Base-by-base conservation (phyloP, 768 basidiomycete genomes). In the Fibroporia radiculosa region DNA sequence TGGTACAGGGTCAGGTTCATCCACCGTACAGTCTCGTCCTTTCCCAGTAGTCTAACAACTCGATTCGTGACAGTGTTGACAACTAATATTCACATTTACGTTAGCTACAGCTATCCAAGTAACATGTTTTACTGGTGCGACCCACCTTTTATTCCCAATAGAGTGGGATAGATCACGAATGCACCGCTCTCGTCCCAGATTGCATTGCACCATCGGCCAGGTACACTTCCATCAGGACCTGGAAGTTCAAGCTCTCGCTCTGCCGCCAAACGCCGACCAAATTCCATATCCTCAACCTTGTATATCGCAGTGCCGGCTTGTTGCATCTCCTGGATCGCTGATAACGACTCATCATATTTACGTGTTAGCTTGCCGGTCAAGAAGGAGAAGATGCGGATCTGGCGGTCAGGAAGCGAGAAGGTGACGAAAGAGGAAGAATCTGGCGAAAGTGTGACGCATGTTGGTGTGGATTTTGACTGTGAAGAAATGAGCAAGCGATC, bases 121-220 rank as follows among this genome's bases (percentile, higher is more conserved):
- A 31, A 31, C 29, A 31, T 10, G 10, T n/a, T n/a, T 31, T 31
- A 10, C 29, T 10, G 10, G 29, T n/a, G 10, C 29, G 29, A 51
- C 70, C 20, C 44, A 95, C 95, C 88, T 74, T 99, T 99, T 54
- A 99, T 84, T 1, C 96, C 96, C 34, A 97, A 70, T 50, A 99
- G 66, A 0, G 93, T 91, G 14, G 95, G 90, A 58, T 98, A 99
- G 25, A 99, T 63, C 16, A 98, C 70, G 59, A 99, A 96, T 13
- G 90, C 84, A 4, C 95, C 93, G 50, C 86, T 93, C 65, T 99
- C 96, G 58, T 99, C 96, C 93, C 93, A 99, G n/a, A 92, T 75
- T 1, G 82, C 88, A 59, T 89, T 93, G 22, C 80, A 87, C 73
- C 86, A 92, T 55, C 80, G 77, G 19, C 82, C 87, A 42, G 80